A percentile compares a stretch with the other conserved stretches of the same genome.
Conservation (phyloP, 2,329 filamentous ascomycete species). For the Hansfordia pulvinata region DNA sequence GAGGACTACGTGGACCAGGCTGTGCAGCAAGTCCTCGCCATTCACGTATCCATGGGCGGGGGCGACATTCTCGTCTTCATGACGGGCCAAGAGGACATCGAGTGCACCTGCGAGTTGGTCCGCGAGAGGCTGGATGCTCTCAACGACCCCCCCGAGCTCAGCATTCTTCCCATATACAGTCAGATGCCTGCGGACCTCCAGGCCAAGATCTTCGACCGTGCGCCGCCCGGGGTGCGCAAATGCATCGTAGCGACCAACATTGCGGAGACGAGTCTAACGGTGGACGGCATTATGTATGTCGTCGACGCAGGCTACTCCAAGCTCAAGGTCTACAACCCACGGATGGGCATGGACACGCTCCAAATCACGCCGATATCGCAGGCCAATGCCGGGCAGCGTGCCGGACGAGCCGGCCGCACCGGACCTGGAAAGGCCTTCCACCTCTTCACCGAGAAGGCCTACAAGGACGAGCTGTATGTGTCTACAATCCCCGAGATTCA, state of each 20-base stretch:
- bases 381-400: conserved; percentile 86
- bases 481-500: conserved; percentile 97
- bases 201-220: conserved; percentile 92
- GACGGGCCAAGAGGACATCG: conserved; percentile 98
- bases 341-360: conserved; percentile 98
- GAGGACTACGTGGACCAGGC: conserved; percentile 97
- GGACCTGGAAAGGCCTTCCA: conserved; percentile 93
- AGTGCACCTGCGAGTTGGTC: conserved; percentile 86
- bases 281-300: conserved; percentile 98
- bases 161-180: conserved; percentile 94
- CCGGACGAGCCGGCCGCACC: conserved; percentile 85
- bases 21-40: conserved; percentile 88
- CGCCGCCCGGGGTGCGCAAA: conserved; percentile 80
- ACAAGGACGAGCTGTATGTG: conserved; percentile 90
- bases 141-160: conserved; percentile 89
- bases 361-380: conserved; percentile 97
- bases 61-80: conserved; percentile 98
- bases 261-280: conserved; percentile 92
- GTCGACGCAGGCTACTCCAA: conserved; percentile 95
- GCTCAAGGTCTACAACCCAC: conserved; percentile 95
- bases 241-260: conserved; percentile 98
- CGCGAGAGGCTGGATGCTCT: conserved; percentile 77
- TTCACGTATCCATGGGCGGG: conserved; percentile 85
- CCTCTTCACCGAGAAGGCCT: conserved; percentile 86
- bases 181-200: conserved; percentile 98